Evolutionary conservation across 2,329 filamentous ascomycete genomes (phyloP), one percentile per base, ranked within the genome.

Genomic region (Sclerotinia sclerotiorum): DNA sequence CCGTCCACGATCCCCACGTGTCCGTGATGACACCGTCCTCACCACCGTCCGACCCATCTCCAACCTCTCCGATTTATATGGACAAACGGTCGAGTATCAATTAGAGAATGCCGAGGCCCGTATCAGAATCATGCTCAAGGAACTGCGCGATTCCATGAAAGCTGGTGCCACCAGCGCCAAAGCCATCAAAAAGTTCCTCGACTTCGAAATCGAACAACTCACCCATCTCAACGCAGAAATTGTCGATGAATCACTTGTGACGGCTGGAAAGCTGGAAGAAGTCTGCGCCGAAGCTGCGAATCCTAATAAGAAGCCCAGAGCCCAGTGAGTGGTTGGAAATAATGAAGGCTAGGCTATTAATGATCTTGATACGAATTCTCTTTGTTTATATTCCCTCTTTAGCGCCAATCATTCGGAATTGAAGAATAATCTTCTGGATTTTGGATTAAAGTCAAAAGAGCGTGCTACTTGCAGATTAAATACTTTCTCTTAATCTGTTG

Each of bases 11-110:
- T 77, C 79, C 44, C 79, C 81, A 0, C 70, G 76, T 8, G 69
- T 81, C 24, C 74, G 74, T 6, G 81, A 83, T 61, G 81, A 82
- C 39, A 79, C 78, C 5, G 74, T 79, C 32, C 74, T 81, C 13
- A 77, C 73, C 4, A 79, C 76, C 10, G 76, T 79, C 32, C 74
- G 79, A 24, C 74, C 75, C 5, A 80, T 82, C 44, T 79, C 76
- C 15, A 73, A 80, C 52, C 73, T 79, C 7, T 76, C 76, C 10
- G 78, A 79, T 69, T 72, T 80, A 8, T 80, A 80, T 70, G 74
- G 73, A 21, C 79, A 80, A 71, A 78, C 76, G 49, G 74, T 78
- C 11, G 77, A 80, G 65, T 81, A 81, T 69, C 75, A 78, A 63
- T 73, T 80, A 35, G 79, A 81, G 68, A 77, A 79, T 55, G 74